A percentile compares a stretch with the other conserved stretches of the same genome.
Evolutionary conservation across 2,329 filamentous ascomycete species (phyloP).

Genomic region (Davidsoniella neocaledoniae): DNA sequence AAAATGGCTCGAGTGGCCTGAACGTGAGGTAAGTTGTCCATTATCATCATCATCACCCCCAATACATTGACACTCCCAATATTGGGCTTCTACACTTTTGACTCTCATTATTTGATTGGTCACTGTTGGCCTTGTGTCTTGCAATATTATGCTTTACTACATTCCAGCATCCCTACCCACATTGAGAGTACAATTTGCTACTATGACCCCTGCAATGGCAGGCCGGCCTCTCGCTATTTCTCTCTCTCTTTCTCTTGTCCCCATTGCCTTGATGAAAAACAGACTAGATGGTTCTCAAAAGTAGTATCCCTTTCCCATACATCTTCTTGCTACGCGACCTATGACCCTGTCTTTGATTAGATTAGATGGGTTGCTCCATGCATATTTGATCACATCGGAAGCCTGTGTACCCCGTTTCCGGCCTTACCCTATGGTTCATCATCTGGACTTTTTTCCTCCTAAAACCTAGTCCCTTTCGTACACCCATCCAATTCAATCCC

Average conservation of each 20-base stretch:
- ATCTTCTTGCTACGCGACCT: not conserved
- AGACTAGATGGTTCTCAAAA: not conserved
- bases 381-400: not conserved
- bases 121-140: no score
- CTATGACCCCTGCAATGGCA: not conserved
- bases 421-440: not conserved
- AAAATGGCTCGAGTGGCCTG: conserved; percentile 32
- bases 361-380: not conserved
- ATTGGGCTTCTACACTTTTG: not conserved
- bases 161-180: no score
- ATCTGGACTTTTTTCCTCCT: not conserved
- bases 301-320: not conserved
- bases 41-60: not conserved
- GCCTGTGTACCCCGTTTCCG: not conserved
- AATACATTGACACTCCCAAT: not conserved
- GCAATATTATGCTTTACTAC: no score
- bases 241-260: not conserved
- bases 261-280: not conserved
- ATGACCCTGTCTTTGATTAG: not conserved
- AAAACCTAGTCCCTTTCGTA: not conserved
- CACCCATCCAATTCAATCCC: not conserved
- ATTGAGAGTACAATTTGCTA: no score
- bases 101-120: no score
- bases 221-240: not conserved
- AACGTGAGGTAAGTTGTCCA: conserved; percentile 29